Evolutionary conservation across 2,329 filamentous ascomycete species (phyloP).

Genomic region (Paraphoma chrysanthemicola): DNA sequence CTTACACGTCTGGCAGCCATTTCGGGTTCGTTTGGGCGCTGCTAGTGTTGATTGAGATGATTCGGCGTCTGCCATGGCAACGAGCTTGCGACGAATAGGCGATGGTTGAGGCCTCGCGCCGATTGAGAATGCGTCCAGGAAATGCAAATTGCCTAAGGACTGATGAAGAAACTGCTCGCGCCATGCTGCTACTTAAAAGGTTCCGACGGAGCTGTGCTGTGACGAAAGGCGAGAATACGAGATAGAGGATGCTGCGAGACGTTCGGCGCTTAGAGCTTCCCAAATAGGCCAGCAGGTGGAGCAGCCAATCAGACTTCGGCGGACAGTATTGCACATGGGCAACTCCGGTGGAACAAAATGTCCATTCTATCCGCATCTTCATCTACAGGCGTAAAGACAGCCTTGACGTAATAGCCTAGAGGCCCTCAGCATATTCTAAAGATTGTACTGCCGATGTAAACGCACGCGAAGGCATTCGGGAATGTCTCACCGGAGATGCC

Average conservation of each 20-base stretch:
- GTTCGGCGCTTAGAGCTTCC: neutral
- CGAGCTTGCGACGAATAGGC: neutral
- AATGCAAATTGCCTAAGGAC: neutral
- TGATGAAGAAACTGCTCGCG: slow-evolving; percentile 1
- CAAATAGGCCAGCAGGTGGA: neutral
- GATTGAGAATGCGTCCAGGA: too few relatives aligned
- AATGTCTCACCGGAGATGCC: too few relatives aligned
- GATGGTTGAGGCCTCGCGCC: neutral
- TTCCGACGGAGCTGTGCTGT: neutral
- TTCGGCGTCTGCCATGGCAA: neutral
- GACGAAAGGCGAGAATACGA: neutral
- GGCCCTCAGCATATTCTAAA: too few relatives aligned
- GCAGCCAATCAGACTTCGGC: slow-evolving; percentile 15
- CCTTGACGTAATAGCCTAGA: too few relatives aligned
- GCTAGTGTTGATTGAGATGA: neutral
- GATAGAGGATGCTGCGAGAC: neutral
- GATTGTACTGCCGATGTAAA: too few relatives aligned
- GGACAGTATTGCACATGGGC: neutral
- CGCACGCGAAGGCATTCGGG: too few relatives aligned
- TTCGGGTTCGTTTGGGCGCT: slow-evolving; percentile 78
- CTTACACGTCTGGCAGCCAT: slow-evolving; percentile 86
- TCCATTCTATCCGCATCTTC: neutral
- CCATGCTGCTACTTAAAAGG: neutral
- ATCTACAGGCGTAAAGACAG: too few relatives aligned
- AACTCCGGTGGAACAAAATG: neutral